phyloP scores from a whole-genome alignment of 202 grass and related monocot species.

The Zoysia matrella region DNA sequence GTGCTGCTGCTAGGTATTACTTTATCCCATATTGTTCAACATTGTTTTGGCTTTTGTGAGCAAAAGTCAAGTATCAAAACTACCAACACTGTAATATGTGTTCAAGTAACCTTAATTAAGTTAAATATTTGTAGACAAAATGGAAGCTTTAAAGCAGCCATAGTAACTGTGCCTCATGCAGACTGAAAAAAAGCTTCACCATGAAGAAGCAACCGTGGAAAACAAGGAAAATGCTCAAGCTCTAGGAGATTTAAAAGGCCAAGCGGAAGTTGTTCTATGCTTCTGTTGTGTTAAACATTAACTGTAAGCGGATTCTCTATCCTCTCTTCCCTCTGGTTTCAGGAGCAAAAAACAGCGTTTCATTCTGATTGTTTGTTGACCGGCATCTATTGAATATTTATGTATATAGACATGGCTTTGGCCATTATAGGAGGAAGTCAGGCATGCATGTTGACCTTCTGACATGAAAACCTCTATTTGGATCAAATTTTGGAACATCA shows the following conservation, averaged over 20 bases:
- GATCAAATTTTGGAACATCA: background rate
- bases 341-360: background rate
- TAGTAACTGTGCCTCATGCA: slow-evolving; percentile 44
- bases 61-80: no score
- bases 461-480: background rate
- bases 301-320: slow-evolving; percentile 27
- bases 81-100: no score
- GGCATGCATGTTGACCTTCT: slow-evolving; percentile 25
- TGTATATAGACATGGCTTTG: background rate
- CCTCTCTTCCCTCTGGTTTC: background rate
- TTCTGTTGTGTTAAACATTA: slow-evolving; percentile 76
- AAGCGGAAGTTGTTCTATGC: slow-evolving; percentile 53
- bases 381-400: slow-evolving; percentile 10
- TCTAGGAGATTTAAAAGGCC: slow-evolving; percentile 82
- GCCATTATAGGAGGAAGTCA: slow-evolving; percentile 16
- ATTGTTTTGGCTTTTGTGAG: no score
- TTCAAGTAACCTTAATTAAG: no score
- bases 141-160: background rate
- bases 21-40: no score
- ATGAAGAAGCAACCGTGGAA: slow-evolving; percentile 48
- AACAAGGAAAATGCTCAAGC: slow-evolving; percentile 64
- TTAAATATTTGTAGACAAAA: no score
- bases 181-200: slow-evolving; percentile 74
- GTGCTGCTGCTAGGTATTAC: no score
- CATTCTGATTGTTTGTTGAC: slow-evolving; percentile 24